Conservation (phyloP, 495 filamentous ascomycete genomes). For the Choiromyces venosus region DNA sequence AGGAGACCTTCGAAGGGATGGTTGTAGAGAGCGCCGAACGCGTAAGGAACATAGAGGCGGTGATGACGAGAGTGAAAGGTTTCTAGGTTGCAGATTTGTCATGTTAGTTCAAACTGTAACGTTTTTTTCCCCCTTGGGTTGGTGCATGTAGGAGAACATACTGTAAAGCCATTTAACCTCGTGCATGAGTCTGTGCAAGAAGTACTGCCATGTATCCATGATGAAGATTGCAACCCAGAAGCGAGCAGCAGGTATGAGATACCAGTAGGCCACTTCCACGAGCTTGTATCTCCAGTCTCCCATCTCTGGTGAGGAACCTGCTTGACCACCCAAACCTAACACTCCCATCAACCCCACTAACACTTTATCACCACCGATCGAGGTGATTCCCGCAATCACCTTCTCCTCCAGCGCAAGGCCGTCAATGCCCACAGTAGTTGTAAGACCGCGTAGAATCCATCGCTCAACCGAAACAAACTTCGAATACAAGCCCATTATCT, state of each 20-base stretch:
- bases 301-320: constrained; percentile 40
- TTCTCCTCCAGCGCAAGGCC: constrained; percentile 44
- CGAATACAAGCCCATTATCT: constrained; percentile 49
- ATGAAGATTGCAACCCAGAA: constrained; percentile 64
- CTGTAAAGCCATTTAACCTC: constrained; percentile 94
- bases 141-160: constrained; percentile 48
- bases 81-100: constrained; percentile 46
- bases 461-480: constrained; percentile 34
- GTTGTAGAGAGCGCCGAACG: constrained; percentile 95
- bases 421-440: constrained; percentile 53
- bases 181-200: constrained; percentile 90
- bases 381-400: constrained; percentile 26
- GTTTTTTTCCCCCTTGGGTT: not conserved
- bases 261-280: constrained; percentile 72
- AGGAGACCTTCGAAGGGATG: constrained; percentile 89
- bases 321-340: constrained; percentile 51
- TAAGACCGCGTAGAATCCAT: constrained; percentile 40
- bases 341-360: constrained; percentile 36
- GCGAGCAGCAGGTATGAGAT: constrained; percentile 68
- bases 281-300: constrained; percentile 70
- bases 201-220: constrained; percentile 96
- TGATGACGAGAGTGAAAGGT: constrained; percentile 93
- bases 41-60: constrained; percentile 92
- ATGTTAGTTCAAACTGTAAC: not conserved
- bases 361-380: constrained; percentile 25